These are phyloP conservation scores for Scutellaria baicalensis DNA, from an alignment of 257 asterid genomes.

Conservation along the genomic window DNA sequence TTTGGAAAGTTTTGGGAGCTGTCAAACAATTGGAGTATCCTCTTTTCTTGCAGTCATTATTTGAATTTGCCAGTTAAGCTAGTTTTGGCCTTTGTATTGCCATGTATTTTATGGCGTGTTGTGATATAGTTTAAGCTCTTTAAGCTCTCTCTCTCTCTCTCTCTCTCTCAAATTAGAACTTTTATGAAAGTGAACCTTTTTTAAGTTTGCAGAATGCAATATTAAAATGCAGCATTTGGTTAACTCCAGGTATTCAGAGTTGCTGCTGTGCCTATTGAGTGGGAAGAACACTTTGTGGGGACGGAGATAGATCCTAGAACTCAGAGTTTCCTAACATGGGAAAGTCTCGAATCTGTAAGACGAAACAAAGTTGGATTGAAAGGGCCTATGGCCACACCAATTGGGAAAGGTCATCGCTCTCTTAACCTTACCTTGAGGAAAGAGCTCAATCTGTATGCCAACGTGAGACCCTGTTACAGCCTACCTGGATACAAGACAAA, in stretches of 20 bases:
- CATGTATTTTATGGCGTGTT: background rate
- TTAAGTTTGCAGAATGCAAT: background rate
- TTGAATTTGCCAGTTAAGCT: background rate
- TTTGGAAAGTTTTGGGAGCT: background rate
- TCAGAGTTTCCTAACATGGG: conserved; percentile 95
- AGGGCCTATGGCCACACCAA: conserved; percentile 99
- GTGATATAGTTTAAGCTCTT: background rate
- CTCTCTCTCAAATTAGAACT: background rate
- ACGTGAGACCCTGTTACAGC: conserved; percentile 95
- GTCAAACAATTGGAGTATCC: background rate
- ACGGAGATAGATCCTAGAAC: conserved; percentile 85
- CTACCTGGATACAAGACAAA: conserved; percentile 93
- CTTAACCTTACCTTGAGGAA: conserved; percentile 93
- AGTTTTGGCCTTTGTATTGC: background rate
- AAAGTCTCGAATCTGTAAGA: conserved; percentile 89
- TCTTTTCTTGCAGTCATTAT: background rate
- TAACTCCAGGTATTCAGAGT: conserved; percentile 53
- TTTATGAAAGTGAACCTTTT: background rate
- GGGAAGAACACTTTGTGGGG: conserved; percentile 97
- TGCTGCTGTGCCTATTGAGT: conserved; percentile 88
- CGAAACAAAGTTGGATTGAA: conserved; percentile 80
- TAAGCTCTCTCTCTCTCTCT: too few species aligned
- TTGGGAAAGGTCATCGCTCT: conserved; percentile 96
- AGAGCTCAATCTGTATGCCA: conserved; percentile 89
- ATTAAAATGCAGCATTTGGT: background rate